Evolutionary conservation across 768 basidiomycete species (phyloP).

Genomic region (Lactifluus volemus): DNA sequence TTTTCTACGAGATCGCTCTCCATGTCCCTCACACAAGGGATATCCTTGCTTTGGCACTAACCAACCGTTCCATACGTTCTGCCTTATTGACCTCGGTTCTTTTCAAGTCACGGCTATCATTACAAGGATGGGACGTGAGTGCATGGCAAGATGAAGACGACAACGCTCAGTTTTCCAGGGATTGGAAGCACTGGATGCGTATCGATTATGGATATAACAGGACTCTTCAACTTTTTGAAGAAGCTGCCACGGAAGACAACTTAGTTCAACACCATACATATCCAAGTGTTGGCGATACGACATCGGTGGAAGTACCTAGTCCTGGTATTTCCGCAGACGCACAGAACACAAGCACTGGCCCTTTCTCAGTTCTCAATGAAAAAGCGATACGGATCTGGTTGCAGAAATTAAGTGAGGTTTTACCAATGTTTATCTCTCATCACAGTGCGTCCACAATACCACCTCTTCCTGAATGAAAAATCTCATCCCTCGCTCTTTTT

Average conservation of each 20-base stretch:
- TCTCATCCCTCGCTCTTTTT: background rate
- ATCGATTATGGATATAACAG: background rate
- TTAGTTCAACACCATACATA: background rate
- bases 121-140: constrained; percentile 1
- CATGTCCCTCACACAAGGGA: constrained; percentile 1
- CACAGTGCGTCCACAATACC: background rate
- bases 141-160: background rate
- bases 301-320: background rate
- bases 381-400: background rate
- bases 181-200: background rate
- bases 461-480: background rate
- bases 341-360: background rate
- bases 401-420: background rate
- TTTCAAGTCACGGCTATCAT: background rate
- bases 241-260: background rate
- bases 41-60: background rate
- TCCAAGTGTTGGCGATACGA: background rate
- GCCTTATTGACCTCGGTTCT: background rate
- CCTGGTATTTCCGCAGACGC: no score
- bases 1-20: constrained; percentile 5
- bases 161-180: background rate
- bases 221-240: background rate
- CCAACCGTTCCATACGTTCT: background rate
- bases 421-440: constrained; percentile 3
- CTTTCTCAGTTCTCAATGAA: background rate